These are phyloP conservation scores for Thelonectria olida DNA, from an alignment of 2,329 filamentous ascomycete species.

Conservation along the genomic window DNA sequence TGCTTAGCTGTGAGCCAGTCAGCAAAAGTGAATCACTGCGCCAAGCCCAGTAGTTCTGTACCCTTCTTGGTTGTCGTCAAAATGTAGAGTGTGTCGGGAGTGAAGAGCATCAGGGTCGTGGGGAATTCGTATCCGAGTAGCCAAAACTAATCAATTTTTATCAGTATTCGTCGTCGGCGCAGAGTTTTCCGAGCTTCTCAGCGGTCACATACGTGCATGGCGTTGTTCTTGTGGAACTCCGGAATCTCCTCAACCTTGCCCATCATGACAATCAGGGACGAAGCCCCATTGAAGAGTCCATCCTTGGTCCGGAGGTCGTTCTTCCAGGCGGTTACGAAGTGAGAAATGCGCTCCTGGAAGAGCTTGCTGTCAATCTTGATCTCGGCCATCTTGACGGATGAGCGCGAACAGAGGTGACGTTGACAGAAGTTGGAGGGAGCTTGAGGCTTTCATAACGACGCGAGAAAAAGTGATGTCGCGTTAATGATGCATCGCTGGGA, in stretches of 20 bases:
- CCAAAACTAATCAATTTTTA: constrained; percentile 78
- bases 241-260: constrained; percentile 92
- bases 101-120: constrained; percentile 93
- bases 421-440: constrained; percentile 33
- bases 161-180: constrained; percentile 24
- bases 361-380: constrained; percentile 94
- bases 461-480: constrained; percentile 54
- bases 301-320: constrained; percentile 91
- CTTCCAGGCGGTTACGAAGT: constrained; percentile 93
- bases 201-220: constrained; percentile 79
- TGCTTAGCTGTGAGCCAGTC: constrained; percentile 76
- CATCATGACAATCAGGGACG: constrained; percentile 89
- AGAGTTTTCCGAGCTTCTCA: not conserved
- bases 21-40: constrained; percentile 38
- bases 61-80: constrained; percentile 98
- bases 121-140: constrained; percentile 98
- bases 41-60: constrained; percentile 47
- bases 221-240: constrained; percentile 94
- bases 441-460: constrained; percentile 44
- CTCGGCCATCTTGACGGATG: constrained; percentile 69
- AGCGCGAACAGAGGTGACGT: constrained; percentile 41
- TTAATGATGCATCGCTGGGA: constrained; percentile 47
- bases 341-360: constrained; percentile 92
- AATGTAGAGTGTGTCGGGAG: constrained; percentile 86
- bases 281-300: constrained; percentile 83